A percentile compares a stretch with the other conserved stretches of the same genome.
These are phyloP conservation scores for Clarireedia hainanense DNA, from an alignment of 2,329 filamentous ascomycete species.

Conservation along the genomic window DNA sequence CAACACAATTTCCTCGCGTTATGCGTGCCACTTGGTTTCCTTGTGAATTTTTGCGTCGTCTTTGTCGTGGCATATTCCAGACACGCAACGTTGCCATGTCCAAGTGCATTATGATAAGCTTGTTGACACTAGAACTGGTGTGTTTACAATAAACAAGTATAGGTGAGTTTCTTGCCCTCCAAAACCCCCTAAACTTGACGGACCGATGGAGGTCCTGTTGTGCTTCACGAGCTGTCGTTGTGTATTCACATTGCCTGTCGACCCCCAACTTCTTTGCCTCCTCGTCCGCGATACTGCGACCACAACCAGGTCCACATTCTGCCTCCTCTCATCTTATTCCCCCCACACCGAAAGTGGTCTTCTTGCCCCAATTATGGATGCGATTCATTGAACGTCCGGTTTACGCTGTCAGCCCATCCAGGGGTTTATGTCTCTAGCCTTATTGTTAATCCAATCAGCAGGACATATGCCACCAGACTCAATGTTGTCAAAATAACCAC, in stretches of 20 bases:
- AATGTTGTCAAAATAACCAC: conserved; percentile 49
- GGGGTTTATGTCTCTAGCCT: conserved; percentile 19
- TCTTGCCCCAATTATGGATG: background rate
- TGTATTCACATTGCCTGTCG: too few relatives aligned
- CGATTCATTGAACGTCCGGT: background rate
- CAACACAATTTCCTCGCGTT: too few relatives aligned
- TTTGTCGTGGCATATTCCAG: too few relatives aligned
- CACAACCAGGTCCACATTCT: background rate
- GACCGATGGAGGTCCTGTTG: background rate
- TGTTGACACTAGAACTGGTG: too few relatives aligned
- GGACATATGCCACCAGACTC: conserved; percentile 50
- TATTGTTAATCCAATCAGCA: conserved; percentile 49
- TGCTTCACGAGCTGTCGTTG: background rate
- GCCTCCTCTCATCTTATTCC: background rate
- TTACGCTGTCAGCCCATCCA: conserved; percentile 1
- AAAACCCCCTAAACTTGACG: background rate
- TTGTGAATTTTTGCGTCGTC: too few relatives aligned
- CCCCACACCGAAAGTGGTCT: background rate
- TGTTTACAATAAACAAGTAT: too few relatives aligned
- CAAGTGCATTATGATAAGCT: too few relatives aligned
- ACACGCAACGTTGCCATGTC: too few relatives aligned
- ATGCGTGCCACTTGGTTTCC: too few relatives aligned
- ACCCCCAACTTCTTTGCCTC: background rate
- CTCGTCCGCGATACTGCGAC: background rate
- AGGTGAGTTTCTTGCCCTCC: too few relatives aligned